Evolutionary conservation across 139 green algal species (phyloP).

Genomic region (Chlamydomonas sphaeroides): DNA sequence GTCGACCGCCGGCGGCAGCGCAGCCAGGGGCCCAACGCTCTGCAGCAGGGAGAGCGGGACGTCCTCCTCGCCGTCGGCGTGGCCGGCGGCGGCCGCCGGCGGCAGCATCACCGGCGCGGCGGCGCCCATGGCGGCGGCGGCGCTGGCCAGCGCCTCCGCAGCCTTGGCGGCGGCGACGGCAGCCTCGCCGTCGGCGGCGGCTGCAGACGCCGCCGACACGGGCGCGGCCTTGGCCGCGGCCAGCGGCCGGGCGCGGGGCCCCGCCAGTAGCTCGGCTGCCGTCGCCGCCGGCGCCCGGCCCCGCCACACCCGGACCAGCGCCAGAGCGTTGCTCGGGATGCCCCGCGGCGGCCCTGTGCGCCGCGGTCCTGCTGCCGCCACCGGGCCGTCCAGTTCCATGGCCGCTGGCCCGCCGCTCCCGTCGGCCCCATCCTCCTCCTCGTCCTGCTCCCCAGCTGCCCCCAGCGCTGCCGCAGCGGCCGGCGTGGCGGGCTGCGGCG

Average conservation of each 20-base stretch:
- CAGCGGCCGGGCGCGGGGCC: neutral
- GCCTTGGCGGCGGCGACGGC: neutral
- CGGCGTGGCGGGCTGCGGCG: no score
- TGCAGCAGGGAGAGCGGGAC: constrained; percentile 21
- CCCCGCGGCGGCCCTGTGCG: neutral
- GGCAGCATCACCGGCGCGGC: neutral
- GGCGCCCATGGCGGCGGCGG: constrained; percentile 9
- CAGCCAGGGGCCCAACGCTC: no score
- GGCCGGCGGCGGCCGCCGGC: neutral
- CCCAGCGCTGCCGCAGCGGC: no score
- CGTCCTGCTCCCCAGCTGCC: neutral
- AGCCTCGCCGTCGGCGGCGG: neutral
- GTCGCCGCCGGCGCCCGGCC: neutral
- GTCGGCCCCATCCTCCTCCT: neutral
- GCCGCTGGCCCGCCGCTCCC: neutral
- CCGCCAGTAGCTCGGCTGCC: neutral
- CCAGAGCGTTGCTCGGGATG: neutral
- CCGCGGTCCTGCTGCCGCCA: neutral
- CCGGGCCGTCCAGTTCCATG: constrained; percentile 16
- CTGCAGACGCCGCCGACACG: neutral
- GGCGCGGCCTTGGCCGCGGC: no score
- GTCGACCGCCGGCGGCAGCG: constrained; percentile 2
- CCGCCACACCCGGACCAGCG: neutral
- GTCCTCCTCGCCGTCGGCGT: neutral
- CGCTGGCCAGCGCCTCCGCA: neutral